phyloP scores from a whole-genome alignment of 805 yeast species.

The Babjeviella inositovora region DNA sequence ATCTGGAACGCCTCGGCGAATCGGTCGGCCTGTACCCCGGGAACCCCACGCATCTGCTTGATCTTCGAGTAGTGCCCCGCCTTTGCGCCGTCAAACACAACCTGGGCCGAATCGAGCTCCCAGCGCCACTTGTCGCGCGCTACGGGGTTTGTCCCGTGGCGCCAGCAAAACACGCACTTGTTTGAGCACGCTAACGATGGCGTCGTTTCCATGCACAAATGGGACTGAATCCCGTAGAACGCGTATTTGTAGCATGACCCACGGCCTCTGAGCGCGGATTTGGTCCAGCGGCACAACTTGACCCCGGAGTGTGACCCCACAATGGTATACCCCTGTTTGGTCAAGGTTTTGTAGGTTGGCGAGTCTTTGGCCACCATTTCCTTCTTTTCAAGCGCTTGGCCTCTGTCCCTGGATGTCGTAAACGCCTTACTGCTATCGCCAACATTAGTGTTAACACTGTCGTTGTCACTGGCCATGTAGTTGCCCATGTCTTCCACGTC shows the following conservation, averaged over 20 bases:
- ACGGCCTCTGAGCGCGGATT: constrained; percentile 83
- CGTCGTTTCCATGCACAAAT: constrained; percentile 91
- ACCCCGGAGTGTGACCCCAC: constrained; percentile 95
- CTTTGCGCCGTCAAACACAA: constrained; percentile 69
- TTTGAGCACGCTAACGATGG: constrained; percentile 90
- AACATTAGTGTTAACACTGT: no score
- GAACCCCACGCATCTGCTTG: constrained; percentile 90
- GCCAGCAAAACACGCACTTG: constrained; percentile 94
- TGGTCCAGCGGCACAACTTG: constrained; percentile 92
- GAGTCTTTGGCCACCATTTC: constrained; percentile 85
- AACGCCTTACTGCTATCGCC: no score
- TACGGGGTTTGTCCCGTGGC: constrained; percentile 94
- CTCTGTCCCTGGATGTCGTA: no score
- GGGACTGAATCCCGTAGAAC: constrained; percentile 79
- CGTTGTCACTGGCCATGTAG: constrained; percentile 23
- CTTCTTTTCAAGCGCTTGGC: constrained; percentile 17
- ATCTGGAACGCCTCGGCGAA: constrained; percentile 85
- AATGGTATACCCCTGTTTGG: constrained; percentile 86
- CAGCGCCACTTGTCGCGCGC: constrained; percentile 95
- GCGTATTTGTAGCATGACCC: constrained; percentile 93
- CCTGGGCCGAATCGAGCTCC: constrained; percentile 87
- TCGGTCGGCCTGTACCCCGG: constrained; percentile 81
- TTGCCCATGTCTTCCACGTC: constrained; percentile 87
- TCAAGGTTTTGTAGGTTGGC: constrained; percentile 75
- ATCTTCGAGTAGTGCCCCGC: constrained; percentile 84